Percentiles rank a stretch among this genome's conserved stretches.
These are phyloP conservation scores for Theileria annulata DNA, from an alignment of 169 alveolate genomes.

Conservation along the genomic window DNA sequence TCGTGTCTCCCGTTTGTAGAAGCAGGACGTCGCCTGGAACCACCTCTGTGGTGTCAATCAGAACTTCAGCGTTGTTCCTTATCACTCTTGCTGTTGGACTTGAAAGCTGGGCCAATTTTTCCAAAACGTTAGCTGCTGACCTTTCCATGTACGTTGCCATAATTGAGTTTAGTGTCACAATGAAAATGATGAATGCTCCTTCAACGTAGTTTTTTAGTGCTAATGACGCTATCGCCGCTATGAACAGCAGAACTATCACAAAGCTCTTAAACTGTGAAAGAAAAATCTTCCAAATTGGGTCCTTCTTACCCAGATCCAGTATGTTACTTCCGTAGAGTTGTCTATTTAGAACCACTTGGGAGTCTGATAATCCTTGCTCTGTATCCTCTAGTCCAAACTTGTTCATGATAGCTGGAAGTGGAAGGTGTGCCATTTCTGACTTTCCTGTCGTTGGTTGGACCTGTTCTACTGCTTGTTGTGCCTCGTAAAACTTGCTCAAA, in stretches of 20 bases:
- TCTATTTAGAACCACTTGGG: constrained; percentile 73
- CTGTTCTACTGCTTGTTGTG: constrained; percentile 56
- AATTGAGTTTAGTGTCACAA: constrained; percentile 86
- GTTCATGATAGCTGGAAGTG: constrained; percentile 71
- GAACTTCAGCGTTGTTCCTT: constrained; percentile 79
- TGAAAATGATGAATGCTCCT: constrained; percentile 85
- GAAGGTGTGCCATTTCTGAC: constrained; percentile 69
- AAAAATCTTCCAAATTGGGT: constrained; percentile 83
- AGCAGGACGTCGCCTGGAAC: constrained; percentile 92
- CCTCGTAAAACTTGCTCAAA: constrained; percentile 62
- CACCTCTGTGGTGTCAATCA: constrained; percentile 84
- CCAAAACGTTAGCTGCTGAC: constrained; percentile 87
- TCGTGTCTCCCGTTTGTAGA: constrained; percentile 88
- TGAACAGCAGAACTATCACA: constrained; percentile 80
- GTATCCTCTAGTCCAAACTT: constrained; percentile 77
- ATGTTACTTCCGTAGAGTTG: constrained; percentile 83
- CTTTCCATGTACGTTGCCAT: constrained; percentile 91
- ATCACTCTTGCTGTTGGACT: constrained; percentile 87
- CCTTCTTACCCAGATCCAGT: constrained; percentile 81
- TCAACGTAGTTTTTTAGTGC: constrained; percentile 86
- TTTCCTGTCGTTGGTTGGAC: constrained; percentile 71
- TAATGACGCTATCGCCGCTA: constrained; percentile 82
- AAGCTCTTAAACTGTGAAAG: constrained; percentile 81
- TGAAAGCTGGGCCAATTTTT: constrained; percentile 88
- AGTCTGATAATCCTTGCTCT: constrained; percentile 69